These are phyloP conservation scores for Aspergillus fischeri DNA, from an alignment of 2,329 filamentous ascomycete genomes.

Conservation along the genomic window DNA sequence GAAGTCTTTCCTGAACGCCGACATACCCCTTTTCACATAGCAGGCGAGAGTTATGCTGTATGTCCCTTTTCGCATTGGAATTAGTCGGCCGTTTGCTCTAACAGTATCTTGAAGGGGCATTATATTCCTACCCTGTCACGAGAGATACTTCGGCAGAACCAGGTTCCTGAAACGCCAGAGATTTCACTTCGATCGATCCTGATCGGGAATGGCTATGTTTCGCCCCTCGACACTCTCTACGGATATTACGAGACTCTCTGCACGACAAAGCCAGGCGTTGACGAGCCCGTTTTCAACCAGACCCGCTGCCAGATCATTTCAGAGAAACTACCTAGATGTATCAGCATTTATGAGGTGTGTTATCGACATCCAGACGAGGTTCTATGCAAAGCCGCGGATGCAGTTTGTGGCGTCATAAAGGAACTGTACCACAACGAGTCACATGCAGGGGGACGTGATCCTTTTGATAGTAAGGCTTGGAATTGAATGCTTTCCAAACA, in stretches of 20 bases:
- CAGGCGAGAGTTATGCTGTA: conserved; percentile 47
- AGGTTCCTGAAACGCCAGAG: conserved; percentile 36
- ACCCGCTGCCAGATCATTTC: conserved; percentile 46
- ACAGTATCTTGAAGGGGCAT: conserved; percentile 32
- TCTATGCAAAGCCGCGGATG: conserved; percentile 9
- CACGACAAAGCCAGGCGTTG: conserved; percentile 42
- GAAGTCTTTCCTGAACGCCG: conserved; percentile 43
- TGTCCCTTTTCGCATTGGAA: not conserved
- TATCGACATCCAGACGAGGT: conserved; percentile 6
- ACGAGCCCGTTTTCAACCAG: conserved; percentile 40
- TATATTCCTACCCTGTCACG: conserved; percentile 46
- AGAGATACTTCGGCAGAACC: conserved; percentile 44
- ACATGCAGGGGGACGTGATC: conserved; percentile 13
- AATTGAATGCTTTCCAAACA: not conserved
- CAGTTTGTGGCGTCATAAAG: conserved; percentile 11
- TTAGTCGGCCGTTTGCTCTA: conserved; percentile 1
- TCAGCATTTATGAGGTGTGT: conserved; percentile 39
- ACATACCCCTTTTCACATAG: conserved; percentile 42
- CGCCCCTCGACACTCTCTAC: conserved; percentile 36
- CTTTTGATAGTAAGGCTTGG: conserved; percentile 14
- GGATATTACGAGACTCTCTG: conserved; percentile 47
- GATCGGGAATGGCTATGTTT: conserved; percentile 46
- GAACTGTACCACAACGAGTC: conserved; percentile 15
- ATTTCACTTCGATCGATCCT: conserved; percentile 43
- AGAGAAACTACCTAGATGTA: conserved; percentile 42